Evolutionary conservation across 371 early-diverging fungal genomes (phyloP), one percentile per base, ranked within the genome.

Genomic region (Neoconidiobolus thromboides): DNA sequence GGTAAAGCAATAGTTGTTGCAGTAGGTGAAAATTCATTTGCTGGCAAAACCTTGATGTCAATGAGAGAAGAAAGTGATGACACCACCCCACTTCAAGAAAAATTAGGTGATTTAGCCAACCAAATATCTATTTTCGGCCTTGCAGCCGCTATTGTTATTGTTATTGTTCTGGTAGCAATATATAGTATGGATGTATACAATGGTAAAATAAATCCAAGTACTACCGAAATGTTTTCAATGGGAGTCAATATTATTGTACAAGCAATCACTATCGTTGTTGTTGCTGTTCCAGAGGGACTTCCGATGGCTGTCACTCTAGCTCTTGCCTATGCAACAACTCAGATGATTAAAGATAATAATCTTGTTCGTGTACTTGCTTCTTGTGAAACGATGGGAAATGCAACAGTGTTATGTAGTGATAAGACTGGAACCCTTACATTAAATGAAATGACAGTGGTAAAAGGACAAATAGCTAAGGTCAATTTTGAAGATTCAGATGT

Each of bases 341-440:
- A 85, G 69, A 93, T 94, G 94, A 75, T 92, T 54, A 85, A 86
- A 68, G 91, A 91, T 64, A 89, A 86, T 63, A 93, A 92, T 71
- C 73, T 97, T 53, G 98, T 97, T 9, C 82, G 96, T 56, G 84
- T 89, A 50, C 76, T 97, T 60, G 78, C 87, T 14, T 91, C 98
- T 2, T 95, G 95, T 71, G 98, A 97, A 76, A 95, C 93, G 49
- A 96, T 95, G 95, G 95, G 96, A 50, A 87, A 86, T 61, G 93
- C 93, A 43, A 97, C 96, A 15, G 88, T 91, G 9, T 88, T 97
- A 44, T 96, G 96, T 74, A 85, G 91, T 0, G 96, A 97, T 74
- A 96, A 96, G 75, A 96, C 96, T 1, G 98, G 96, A 43, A 96
- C 96, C 1, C 73, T 96, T 60, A 96, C 96, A 0, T 85, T 88